A percentile compares a stretch with the other conserved stretches of the same genome.
Conservation (phyloP, 1,284 basidiomycete species). For the Leccinum insolens region DNA sequence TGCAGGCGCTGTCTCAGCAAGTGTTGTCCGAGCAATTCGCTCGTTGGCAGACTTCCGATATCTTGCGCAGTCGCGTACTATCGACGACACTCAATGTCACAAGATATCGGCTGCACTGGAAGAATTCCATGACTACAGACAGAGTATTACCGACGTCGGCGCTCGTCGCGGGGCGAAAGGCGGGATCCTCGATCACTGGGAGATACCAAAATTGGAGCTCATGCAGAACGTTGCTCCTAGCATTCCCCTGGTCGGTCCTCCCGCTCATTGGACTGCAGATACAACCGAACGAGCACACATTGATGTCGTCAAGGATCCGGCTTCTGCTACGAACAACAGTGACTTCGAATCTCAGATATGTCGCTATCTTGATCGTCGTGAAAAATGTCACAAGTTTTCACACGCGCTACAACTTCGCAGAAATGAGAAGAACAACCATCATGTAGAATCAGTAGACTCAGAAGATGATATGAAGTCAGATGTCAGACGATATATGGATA, state of each 20-base stretch:
- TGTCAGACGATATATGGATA: not conserved
- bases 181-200: not conserved
- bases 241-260: not conserved
- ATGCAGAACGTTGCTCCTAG: not conserved
- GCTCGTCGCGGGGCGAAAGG: not conserved
- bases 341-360: not conserved
- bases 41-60: not conserved
- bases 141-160: not conserved
- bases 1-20: not conserved
- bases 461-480: not conserved
- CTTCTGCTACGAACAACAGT: too few species aligned
- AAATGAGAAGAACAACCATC: not conserved
- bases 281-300: too few species aligned
- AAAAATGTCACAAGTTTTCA: not conserved
- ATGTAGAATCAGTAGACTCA: not conserved
- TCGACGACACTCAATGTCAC: not conserved
- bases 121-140: not conserved
- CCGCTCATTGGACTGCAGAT: too few species aligned
- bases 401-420: not conserved
- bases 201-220: not conserved
- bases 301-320: too few species aligned
- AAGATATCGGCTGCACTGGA: not conserved
- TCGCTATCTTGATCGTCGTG: not conserved
- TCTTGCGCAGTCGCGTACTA: not conserved
- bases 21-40: not conserved